Evolutionary conservation across 257 asterid species (phyloP).

Genomic region (Lycium ferocissimum): DNA sequence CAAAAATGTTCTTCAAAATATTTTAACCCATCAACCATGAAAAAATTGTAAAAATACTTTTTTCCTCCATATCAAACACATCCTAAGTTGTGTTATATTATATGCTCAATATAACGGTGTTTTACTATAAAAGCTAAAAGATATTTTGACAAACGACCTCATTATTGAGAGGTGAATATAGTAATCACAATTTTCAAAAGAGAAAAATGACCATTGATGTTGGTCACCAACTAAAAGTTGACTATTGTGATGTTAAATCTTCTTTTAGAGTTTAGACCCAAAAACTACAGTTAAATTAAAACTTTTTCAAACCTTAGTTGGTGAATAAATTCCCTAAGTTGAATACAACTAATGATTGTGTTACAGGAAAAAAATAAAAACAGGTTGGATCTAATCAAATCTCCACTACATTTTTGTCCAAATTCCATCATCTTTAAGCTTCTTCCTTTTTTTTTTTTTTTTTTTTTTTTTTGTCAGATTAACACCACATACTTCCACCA

Average conservation of each 20-base stretch:
- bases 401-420: constrained; percentile 59
- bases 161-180: too few relatives aligned
- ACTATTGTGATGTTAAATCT: not conserved
- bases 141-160: too few relatives aligned
- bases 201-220: too few relatives aligned
- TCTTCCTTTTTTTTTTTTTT: constrained; percentile 7
- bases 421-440: constrained; percentile 39
- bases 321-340: not conserved
- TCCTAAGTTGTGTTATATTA: too few relatives aligned
- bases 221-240: too few relatives aligned
- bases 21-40: too few relatives aligned
- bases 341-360: constrained; percentile 36
- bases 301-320: not conserved
- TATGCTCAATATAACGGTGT: too few relatives aligned
- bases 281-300: not conserved
- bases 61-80: too few relatives aligned
- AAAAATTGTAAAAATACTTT: too few relatives aligned
- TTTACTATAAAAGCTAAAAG: too few relatives aligned
- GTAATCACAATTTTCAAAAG: too few relatives aligned
- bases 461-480: constrained; percentile 35
- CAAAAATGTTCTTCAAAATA: too few relatives aligned
- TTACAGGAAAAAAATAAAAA: constrained; percentile 29
- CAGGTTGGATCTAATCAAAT: constrained; percentile 51
- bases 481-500: constrained; percentile 47
- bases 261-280: not conserved